Percentiles rank a stretch among this genome's conserved stretches.
Evolutionary conservation across 495 filamentous ascomycete species (phyloP).

Genomic region (Penicillium odoratum): DNA sequence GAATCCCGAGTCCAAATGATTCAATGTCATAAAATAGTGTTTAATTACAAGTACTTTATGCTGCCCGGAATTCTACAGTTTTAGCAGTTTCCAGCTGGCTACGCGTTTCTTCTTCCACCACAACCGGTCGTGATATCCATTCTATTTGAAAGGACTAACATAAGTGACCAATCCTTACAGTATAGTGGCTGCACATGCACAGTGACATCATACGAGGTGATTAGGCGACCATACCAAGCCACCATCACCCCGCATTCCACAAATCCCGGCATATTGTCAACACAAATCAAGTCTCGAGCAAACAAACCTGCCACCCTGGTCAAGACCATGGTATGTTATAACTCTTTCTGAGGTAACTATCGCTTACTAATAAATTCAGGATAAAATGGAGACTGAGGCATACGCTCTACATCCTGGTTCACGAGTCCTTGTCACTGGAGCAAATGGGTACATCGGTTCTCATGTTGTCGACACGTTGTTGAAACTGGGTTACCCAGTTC

Average conservation of each 20-base stretch:
- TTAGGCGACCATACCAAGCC: neutral
- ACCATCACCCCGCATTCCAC: neutral
- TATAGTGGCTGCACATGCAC: too few species aligned
- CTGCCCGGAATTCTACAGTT: too few species aligned
- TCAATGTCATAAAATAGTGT: too few species aligned
- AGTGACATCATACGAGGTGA: neutral
- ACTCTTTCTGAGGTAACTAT: neutral
- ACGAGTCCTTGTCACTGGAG: constrained; percentile 54
- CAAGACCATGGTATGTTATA: neutral
- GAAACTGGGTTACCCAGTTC: constrained; percentile 48
- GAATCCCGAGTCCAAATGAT: too few species aligned
- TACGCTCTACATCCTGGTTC: constrained; percentile 1
- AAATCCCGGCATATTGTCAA: neutral
- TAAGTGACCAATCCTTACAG: too few species aligned
- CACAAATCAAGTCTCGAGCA: neutral
- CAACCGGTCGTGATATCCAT: too few species aligned
- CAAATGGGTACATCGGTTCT: constrained; percentile 56
- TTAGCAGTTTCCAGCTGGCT: too few species aligned
- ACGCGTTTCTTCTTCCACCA: too few species aligned
- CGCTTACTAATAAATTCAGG: neutral
- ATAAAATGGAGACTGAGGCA: neutral
- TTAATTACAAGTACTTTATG: too few species aligned
- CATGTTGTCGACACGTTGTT: constrained; percentile 53
- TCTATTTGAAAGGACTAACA: too few species aligned
- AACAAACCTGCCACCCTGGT: neutral